Evolutionary conservation across 495 filamentous ascomycete species (phyloP).

Genomic region (Hypomontagnella submonticulosa): DNA sequence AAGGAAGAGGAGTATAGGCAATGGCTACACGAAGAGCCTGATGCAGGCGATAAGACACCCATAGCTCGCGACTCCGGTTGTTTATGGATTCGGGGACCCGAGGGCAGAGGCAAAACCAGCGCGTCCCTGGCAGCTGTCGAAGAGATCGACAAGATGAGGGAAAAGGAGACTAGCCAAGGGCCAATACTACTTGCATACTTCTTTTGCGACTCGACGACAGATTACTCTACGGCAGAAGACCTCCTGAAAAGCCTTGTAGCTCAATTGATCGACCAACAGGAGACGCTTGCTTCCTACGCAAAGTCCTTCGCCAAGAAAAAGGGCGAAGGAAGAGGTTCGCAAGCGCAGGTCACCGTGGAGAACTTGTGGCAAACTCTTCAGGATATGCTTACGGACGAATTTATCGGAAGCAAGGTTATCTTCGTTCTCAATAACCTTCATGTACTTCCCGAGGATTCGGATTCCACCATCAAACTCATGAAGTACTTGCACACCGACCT

Average conservation of each 20-base stretch:
- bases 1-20: slow-evolving; percentile 47
- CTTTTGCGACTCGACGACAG: slow-evolving; percentile 50
- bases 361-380: slow-evolving; percentile 52
- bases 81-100: slow-evolving; percentile 52
- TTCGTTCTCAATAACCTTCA: slow-evolving; percentile 55
- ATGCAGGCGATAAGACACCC: slow-evolving; percentile 2
- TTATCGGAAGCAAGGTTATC: slow-evolving; percentile 49
- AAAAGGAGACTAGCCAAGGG: slow-evolving; percentile 34
- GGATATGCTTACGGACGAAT: slow-evolving; percentile 51
- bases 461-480: slow-evolving; percentile 52
- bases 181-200: slow-evolving; percentile 51
- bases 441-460: slow-evolving; percentile 49
- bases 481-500: slow-evolving; percentile 43
- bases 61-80: slow-evolving; percentile 30
- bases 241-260: slow-evolving; percentile 51
- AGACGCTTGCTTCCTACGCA: slow-evolving; percentile 50
- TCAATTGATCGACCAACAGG: slow-evolving; percentile 51
- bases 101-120: slow-evolving; percentile 52
- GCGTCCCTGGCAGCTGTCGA: slow-evolving; percentile 49
- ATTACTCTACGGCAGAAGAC: slow-evolving; percentile 52
- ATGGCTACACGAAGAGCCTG: slow-evolving; percentile 42
- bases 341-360: slow-evolving; percentile 43
- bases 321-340: slow-evolving; percentile 36
- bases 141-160: slow-evolving; percentile 43
- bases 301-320: slow-evolving; percentile 48